Conservation (phyloP, 129 eudicot genomes). For the Ambrosia artemisiifolia region DNA sequence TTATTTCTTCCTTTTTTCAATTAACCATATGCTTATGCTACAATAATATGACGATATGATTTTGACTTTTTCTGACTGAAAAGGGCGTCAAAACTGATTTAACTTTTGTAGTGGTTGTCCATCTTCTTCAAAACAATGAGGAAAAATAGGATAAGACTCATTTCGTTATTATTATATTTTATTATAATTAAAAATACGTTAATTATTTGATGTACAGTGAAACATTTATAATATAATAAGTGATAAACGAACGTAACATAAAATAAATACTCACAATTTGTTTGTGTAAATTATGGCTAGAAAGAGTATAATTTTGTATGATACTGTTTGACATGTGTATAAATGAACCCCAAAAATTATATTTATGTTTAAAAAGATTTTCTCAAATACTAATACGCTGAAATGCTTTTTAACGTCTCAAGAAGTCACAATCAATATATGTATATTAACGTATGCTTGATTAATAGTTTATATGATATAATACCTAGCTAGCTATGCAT, state of each 20-base stretch:
- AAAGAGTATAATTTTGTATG: no score
- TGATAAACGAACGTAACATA: not conserved
- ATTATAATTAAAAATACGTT: no score
- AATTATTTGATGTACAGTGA: no score
- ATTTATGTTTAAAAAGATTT: not conserved
- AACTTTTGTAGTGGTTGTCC: not conserved
- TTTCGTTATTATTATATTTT: no score
- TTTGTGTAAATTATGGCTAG: not conserved
- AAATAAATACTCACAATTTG: not conserved
- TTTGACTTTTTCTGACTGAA: not conserved
- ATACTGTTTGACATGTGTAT: not conserved
- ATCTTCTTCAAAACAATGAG: not conserved
- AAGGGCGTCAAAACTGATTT: not conserved
- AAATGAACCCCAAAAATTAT: not conserved
- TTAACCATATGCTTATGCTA: not conserved
- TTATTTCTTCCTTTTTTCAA: not conserved
- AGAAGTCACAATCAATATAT: not conserved
- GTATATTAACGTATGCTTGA: not conserved
- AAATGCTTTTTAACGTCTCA: not conserved
- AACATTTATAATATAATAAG: not conserved
- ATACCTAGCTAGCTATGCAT: not conserved
- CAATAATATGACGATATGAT: not conserved
- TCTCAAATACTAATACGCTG: not conserved
- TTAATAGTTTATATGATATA: not conserved
- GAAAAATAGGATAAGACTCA: not conserved